Percentiles rank a stretch among this genome's conserved stretches.
Conservation (phyloP, 176 grass and related monocot species). For the Panicum miliaceum region DNA sequence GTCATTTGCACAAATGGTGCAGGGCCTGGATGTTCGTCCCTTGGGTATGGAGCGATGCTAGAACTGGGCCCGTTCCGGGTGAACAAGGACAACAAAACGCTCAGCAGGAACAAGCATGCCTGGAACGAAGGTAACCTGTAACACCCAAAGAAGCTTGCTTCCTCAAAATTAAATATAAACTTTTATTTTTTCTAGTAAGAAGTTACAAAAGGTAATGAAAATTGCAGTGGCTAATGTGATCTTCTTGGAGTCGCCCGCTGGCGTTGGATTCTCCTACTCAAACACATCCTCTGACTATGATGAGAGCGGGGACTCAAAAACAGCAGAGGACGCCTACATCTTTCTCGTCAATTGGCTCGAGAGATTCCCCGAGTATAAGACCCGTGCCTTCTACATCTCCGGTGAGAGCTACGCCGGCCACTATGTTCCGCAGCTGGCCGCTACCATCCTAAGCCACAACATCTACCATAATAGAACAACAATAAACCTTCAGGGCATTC, state of each 20-base stretch:
- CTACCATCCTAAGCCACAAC: slow-evolving; percentile 45
- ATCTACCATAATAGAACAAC: slow-evolving; percentile 14
- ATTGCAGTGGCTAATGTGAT: slow-evolving; percentile 54
- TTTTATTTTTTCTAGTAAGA: neutral
- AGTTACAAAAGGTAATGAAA: neutral
- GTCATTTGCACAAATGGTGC: neutral
- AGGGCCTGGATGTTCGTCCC: slow-evolving; percentile 74
- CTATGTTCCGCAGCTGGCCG: slow-evolving; percentile 50
- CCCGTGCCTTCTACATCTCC: slow-evolving; percentile 51
- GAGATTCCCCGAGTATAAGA: slow-evolving; percentile 55
- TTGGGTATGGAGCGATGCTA: slow-evolving; percentile 54
- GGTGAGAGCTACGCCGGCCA: slow-evolving; percentile 71
- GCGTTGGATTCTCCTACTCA: slow-evolving; percentile 63
- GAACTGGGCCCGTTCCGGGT: slow-evolving; percentile 65
- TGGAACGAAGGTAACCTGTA: slow-evolving; percentile 53
- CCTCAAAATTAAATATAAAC: neutral
- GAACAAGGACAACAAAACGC: slow-evolving; percentile 47
- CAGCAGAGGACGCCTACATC: slow-evolving; percentile 41
- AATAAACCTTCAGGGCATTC: slow-evolving; percentile 49
- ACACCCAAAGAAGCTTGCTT: neutral
- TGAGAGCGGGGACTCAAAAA: slow-evolving; percentile 33
- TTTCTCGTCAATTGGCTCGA: slow-evolving; percentile 54
- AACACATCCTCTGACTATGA: slow-evolving; percentile 45
- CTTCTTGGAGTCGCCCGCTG: slow-evolving; percentile 62
- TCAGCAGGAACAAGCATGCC: slow-evolving; percentile 47